Evolutionary conservation across 2,329 filamentous ascomycete species (phyloP), one percentile per base, ranked within the genome.

Genomic region (Ophiognomonia clavigignenti-juglandacearum): DNA sequence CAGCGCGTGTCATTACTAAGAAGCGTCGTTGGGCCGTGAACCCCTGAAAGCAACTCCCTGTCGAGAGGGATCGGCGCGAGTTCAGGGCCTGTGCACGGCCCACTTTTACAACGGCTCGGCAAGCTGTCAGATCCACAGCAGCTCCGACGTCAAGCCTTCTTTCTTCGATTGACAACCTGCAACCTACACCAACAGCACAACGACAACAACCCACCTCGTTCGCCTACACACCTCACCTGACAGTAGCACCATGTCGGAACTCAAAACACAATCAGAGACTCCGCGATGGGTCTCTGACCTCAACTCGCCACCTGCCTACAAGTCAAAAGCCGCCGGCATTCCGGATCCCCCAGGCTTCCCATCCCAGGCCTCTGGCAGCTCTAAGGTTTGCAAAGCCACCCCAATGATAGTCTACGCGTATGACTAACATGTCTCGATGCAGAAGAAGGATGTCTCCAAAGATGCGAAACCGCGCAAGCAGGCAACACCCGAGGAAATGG

Each of bases 291-390:
- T 92, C 27, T 68, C 83, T 54, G 84, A 95, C 60, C 78, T 97
- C 57, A 83, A 84, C 61, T 80, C 80, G 37, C 79, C 88, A 26
- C 82, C 88, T 20, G 64, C 78, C 20, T 63, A 80, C 42, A 86
- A 81, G 64, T 67, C 82, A 43, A 89, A 88, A 43, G 41, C 43
- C 68, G 75, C 78, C 42, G 62, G 72, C 57, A 82, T 96, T 56
- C 76, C 85, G 49, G 91, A 98, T 65, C 93, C 93, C 41, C 88
- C 88, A 45, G 92, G 93, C 62, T 97, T 84, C 72, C 82, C 82
- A 24, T 68, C 65, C 63, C 80, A 67, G 59, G 63, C 68, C 50
- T 51, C 62, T 22, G 61, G 69, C 42, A 67, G 72, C 57, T 78
- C 77, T 62, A 84, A 85, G 75, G 82, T 80, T 68, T 54, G 45